Conservation (phyloP, 257 asterid species). For the Eucommia ulmoides region DNA sequence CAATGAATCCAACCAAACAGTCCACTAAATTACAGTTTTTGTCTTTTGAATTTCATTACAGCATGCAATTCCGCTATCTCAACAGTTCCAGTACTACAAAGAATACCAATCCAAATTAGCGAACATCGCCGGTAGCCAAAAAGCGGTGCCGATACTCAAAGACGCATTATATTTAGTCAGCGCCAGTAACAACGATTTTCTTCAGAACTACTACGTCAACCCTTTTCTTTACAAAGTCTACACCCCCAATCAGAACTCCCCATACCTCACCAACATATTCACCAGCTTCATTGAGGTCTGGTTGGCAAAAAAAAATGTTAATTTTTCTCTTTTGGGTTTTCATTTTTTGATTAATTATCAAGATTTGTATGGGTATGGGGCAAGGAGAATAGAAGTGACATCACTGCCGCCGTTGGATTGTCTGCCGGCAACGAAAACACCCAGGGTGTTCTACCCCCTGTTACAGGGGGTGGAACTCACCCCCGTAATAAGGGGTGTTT, state of each 20-base stretch:
- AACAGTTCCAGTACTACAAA: conserved; percentile 51
- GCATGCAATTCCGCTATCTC: conserved; percentile 73
- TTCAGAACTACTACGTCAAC: conserved; percentile 81
- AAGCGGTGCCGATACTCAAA: conserved; percentile 40
- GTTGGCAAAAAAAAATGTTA: no score
- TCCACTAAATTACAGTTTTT: no score
- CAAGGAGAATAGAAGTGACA: conserved; percentile 80
- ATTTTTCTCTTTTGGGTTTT: background rate
- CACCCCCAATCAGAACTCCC: conserved; percentile 65
- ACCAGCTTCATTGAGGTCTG: conserved; percentile 53
- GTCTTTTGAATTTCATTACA: no score
- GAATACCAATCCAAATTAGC: conserved; percentile 70
- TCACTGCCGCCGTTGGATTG: conserved; percentile 95
- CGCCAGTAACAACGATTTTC: conserved; percentile 69
- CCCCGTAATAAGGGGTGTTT: no score
- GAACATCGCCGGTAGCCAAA: conserved; percentile 42
- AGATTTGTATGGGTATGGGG: conserved; percentile 69
- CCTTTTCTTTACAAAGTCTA: conserved; percentile 53
- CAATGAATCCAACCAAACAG: no score
- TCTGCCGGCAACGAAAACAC: conserved; percentile 68
- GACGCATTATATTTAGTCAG: conserved; percentile 54
- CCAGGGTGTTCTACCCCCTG: no score
- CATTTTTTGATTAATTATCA: conserved; percentile 1
- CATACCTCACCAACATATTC: conserved; percentile 53
- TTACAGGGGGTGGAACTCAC: no score